Evolutionary conservation across 345 rosid species (phyloP), one percentile per base, ranked within the genome.

Genomic region (Citrus cavaleriei): DNA sequence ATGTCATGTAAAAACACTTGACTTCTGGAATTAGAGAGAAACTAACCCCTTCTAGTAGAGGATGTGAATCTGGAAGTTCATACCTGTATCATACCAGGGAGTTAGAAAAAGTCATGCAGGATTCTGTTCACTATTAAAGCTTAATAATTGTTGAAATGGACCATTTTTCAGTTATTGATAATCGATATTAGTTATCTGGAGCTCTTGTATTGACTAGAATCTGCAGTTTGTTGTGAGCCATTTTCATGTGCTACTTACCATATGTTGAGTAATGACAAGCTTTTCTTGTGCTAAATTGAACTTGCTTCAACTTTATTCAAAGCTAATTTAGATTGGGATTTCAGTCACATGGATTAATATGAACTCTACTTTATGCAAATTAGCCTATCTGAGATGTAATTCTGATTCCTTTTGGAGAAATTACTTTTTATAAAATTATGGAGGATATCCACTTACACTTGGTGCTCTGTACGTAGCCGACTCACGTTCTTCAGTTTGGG

Each of bases 391-490:
- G 19, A 60, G 13, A 67, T 69, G 12, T 69, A 22, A 73, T 49
- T 13, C 34, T 46, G 3, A 70, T 60, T 61, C 61, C 7, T 25
- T 16, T 62, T 46, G 73, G 13, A 30, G n/a, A 38, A 21, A 72
- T 46, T 30, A 42, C 37, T 77, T 49, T 25, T 80, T 27, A 62
- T 16, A 14, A 57, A 58, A 82, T 61, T 67, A 55, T 13, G 32
- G 66, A 72, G 79, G 76, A 77, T 42, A 59, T 85, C 46, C 79
- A 84, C 99, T 95, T 90, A 95, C 99, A 93, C 99, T 84, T 86
- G 93, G 77, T 95, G 98, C 87, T 95, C 99, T 76, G 99, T 95
- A 68, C 98, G 88, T 78, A 95, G 88, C 70, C 93, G 89, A 80
- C 93, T 89, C 60, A 92, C 84, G 78, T 89, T 91, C 88, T 95